These are phyloP conservation scores for Xylaria sp. DNA, from an alignment of 2,329 filamentous ascomycete species.

Conservation along the genomic window DNA sequence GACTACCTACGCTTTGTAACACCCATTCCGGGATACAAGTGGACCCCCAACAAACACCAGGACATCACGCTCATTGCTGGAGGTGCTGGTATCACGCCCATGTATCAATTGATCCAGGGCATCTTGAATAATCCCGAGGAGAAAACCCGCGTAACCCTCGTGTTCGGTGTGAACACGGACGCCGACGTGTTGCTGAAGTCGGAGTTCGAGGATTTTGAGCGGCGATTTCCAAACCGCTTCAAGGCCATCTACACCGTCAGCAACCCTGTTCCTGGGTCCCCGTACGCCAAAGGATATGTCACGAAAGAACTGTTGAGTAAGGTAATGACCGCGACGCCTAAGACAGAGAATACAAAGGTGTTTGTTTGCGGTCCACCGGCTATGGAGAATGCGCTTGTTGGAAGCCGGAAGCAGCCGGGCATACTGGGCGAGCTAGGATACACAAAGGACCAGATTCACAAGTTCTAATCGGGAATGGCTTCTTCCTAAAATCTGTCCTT, in stretches of 20 bases:
- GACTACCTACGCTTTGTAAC: slow-evolving; percentile 68
- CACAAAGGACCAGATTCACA: slow-evolving; percentile 66
- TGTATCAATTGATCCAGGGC: slow-evolving; percentile 71
- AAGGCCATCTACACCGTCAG: slow-evolving; percentile 68
- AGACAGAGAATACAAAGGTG: slow-evolving; percentile 62
- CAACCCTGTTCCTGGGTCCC: slow-evolving; percentile 55
- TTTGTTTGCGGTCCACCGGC: slow-evolving; percentile 76
- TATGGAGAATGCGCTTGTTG: slow-evolving; percentile 70
- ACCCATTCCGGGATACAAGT: slow-evolving; percentile 65
- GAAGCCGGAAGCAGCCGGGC: slow-evolving; percentile 57
- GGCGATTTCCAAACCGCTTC: slow-evolving; percentile 65
- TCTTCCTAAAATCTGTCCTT: no score
- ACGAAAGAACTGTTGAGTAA: slow-evolving; percentile 66
- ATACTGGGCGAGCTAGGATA: slow-evolving; percentile 69
- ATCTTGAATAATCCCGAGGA: slow-evolving; percentile 72
- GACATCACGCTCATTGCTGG: slow-evolving; percentile 75
- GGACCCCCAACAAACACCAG: slow-evolving; percentile 61
- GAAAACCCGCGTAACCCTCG: slow-evolving; percentile 69
- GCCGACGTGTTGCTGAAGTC: slow-evolving; percentile 68
- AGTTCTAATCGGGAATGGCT: slow-evolving; percentile 56
- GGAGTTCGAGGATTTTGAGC: slow-evolving; percentile 65
- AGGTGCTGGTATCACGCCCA: slow-evolving; percentile 77
- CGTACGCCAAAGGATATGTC: slow-evolving; percentile 66
- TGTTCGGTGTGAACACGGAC: slow-evolving; percentile 75
- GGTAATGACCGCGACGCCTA: slow-evolving; percentile 53